These are phyloP conservation scores for Daldinia sp. DNA, from an alignment of 2,329 filamentous ascomycete species.

Conservation along the genomic window DNA sequence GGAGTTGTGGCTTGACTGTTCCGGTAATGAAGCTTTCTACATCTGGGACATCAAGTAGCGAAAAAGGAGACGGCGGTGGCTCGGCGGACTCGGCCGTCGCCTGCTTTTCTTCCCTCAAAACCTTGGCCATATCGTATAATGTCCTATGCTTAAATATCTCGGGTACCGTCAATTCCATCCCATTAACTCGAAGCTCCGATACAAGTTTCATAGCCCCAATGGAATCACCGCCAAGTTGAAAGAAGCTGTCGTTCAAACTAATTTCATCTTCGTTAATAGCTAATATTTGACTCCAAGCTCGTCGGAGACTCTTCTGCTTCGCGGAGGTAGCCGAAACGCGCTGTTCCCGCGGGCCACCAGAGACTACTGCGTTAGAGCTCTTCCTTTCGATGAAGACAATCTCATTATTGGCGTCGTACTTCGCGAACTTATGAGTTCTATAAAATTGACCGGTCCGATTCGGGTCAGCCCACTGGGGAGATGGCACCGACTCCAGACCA, in stretches of 20 bases:
- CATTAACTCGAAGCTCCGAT: conserved; percentile 63
- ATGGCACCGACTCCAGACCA: conserved; percentile 44
- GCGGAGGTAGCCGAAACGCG: conserved; percentile 56
- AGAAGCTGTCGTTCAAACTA: conserved; percentile 68
- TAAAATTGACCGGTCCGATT: conserved; percentile 50
- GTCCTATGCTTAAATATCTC: conserved; percentile 65
- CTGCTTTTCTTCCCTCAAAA: conserved; percentile 56
- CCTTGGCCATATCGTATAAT: conserved; percentile 65
- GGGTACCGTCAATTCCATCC: conserved; percentile 64
- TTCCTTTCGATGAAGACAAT: conserved; percentile 50
- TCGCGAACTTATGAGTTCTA: conserved; percentile 57
- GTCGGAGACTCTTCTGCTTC: conserved; percentile 59
- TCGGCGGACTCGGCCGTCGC: conserved; percentile 25
- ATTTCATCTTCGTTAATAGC: conserved; percentile 60
- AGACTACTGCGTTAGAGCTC: conserved; percentile 25
- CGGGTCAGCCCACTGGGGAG: conserved; percentile 50
- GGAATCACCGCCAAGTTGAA: conserved; percentile 70
- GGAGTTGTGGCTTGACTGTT: conserved; percentile 64
- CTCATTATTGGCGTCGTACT: conserved; percentile 51
- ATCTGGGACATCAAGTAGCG: conserved; percentile 59
- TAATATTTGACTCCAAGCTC: conserved; percentile 63
- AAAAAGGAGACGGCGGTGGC: conserved; percentile 60
- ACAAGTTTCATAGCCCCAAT: conserved; percentile 72
- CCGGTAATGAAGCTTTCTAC: conserved; percentile 59
- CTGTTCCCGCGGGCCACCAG: conserved; percentile 43